Percentiles rank a stretch among this genome's conserved stretches.
Conservation (phyloP, 1,284 basidiomycete genomes). For the Ceratobasidium sp. region DNA sequence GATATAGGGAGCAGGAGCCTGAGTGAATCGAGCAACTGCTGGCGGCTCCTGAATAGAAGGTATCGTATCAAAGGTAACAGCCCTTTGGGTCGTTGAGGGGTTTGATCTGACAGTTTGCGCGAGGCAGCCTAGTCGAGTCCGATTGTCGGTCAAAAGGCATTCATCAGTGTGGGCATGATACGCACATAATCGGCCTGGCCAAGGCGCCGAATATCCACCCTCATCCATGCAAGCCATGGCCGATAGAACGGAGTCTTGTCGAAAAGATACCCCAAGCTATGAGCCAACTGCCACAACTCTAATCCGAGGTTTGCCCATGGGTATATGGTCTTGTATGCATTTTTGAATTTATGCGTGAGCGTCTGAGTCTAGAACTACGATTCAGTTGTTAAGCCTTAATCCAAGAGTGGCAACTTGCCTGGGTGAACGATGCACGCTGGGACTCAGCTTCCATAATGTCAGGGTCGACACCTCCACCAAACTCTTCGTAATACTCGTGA, state of each 20-base stretch:
- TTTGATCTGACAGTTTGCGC: conserved; percentile 38
- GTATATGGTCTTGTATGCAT: conserved; percentile 73
- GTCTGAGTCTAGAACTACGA: conserved; percentile 50
- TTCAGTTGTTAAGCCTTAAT: conserved; percentile 21
- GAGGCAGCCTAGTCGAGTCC: conserved; percentile 53
- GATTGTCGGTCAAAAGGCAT: conserved; percentile 54
- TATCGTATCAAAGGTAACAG: conserved; percentile 41
- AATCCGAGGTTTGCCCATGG: conserved; percentile 81
- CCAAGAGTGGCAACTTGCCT: conserved; percentile 17
- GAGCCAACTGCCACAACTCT: conserved; percentile 81
- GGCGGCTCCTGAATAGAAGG: conserved; percentile 63
- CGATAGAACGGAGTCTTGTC: conserved; percentile 86
- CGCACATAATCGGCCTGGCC: conserved; percentile 68
- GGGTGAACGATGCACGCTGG: conserved; percentile 21
- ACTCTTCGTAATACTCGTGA: conserved; percentile 86
- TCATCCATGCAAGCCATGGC: conserved; percentile 88
- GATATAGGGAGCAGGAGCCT: conserved; percentile 86
- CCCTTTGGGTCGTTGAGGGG: conserved; percentile 29
- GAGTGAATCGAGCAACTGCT: conserved; percentile 73
- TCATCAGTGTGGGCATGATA: conserved; percentile 54
- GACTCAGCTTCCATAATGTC: conserved; percentile 64
- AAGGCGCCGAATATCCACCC: conserved; percentile 80
- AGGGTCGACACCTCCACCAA: conserved; percentile 79
- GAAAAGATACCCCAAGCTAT: conserved; percentile 91
- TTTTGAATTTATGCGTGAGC: conserved; percentile 59